Evolutionary conservation across 306 rosid species (phyloP).

Genomic region (Ormosia semicastrata): DNA sequence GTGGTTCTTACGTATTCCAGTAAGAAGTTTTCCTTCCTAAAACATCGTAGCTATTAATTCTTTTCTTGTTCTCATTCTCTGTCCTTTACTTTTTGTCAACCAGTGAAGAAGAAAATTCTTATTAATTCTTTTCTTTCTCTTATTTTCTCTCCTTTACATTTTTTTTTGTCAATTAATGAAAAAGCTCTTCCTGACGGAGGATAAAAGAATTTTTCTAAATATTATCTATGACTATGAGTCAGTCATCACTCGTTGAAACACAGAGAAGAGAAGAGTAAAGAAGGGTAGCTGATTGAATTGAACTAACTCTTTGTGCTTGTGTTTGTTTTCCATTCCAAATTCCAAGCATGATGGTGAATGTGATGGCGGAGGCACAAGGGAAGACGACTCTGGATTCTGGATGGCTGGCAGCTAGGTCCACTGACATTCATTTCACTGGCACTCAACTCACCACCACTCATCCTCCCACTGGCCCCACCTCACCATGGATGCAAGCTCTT

Average conservation of each 20-base stretch:
- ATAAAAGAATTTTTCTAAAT: no score
- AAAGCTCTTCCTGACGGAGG: no score
- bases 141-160: no score
- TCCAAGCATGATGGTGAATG: background rate
- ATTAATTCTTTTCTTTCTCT: no score
- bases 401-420: constrained; percentile 86
- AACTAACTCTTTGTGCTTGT: background rate
- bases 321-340: background rate
- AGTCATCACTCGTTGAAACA: background rate
- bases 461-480: constrained; percentile 59
- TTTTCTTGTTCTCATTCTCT: no score
- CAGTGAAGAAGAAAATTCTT: no score
- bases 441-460: constrained; percentile 81
- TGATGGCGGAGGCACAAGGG: constrained; percentile 24
- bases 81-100: no score
- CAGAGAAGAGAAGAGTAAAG: background rate
- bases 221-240: no score
- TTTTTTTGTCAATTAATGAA: no score
- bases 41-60: no score
- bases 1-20: no score
- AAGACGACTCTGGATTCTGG: constrained; percentile 67
- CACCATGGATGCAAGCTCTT: constrained; percentile 84
- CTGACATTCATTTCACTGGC: constrained; percentile 59
- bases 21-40: no score
- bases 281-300: background rate